Conservation (phyloP, 2,329 filamentous ascomycete species). For the Zymoseptoria brevis region DNA sequence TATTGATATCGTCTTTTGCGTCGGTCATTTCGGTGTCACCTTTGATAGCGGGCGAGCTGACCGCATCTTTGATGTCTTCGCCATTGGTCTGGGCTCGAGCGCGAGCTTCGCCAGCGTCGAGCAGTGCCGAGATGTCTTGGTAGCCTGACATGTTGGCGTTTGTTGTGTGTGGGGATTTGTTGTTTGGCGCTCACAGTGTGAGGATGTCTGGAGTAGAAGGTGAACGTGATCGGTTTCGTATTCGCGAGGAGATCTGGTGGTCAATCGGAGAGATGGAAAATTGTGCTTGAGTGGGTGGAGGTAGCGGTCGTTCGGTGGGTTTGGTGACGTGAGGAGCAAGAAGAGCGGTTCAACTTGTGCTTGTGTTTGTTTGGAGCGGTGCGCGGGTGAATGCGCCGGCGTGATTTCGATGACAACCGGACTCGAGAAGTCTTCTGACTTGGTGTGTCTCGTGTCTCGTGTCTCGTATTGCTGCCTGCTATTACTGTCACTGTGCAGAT, state of each 20-base stretch:
- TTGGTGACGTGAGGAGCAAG: neutral
- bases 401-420: neutral
- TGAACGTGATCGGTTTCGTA: neutral
- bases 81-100: conserved; percentile 13
- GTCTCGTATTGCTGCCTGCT: neutral
- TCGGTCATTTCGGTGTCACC: conserved; percentile 5
- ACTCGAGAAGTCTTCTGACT: neutral
- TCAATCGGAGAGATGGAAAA: neutral
- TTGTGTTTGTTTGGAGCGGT: neutral
- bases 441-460: neutral
- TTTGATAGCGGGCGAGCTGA: neutral
- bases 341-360: neutral
- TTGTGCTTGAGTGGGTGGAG: neutral
- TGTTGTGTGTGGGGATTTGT: conserved; percentile 5
- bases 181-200: conserved; percentile 7
- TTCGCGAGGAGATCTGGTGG: neutral
- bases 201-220: conserved; percentile 1
- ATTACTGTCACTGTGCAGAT: neutral
- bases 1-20: neutral
- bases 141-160: conserved; percentile 1
- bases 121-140: conserved; percentile 22
- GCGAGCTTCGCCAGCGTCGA: conserved; percentile 23
- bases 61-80: conserved; percentile 8
- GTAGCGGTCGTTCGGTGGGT: neutral
- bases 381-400: neutral